Conservation (phyloP, 1,139 yeast genomes). For the Candida dubliniensis region DNA sequence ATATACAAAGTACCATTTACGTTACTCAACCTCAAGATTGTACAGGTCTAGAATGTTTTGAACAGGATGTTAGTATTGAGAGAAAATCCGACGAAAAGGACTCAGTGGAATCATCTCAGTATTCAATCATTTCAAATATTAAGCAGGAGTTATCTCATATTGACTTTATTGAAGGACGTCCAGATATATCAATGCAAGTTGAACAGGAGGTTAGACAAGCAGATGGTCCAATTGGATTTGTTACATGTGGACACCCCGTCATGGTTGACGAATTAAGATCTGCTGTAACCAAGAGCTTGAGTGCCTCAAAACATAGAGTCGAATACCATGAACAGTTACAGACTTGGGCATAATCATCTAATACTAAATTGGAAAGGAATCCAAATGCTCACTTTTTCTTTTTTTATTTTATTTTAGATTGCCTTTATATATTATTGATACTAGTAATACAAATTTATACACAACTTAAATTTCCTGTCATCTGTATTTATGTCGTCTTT, state of each 20-base stretch:
- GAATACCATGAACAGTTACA: too few relatives aligned
- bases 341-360: neutral
- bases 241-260: too few relatives aligned
- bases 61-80: conserved; percentile 4
- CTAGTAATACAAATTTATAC: neutral
- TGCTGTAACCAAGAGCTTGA: conserved; percentile 10
- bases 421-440: neutral
- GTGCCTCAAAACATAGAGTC: too few relatives aligned
- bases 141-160: conserved; percentile 27
- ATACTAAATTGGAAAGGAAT: too few relatives aligned
- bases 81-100: neutral
- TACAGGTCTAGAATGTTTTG: conserved; percentile 7
- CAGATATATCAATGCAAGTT: conserved; percentile 28
- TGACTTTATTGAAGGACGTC: conserved; percentile 33
- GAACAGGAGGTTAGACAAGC: conserved; percentile 19
- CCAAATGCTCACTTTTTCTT: too few relatives aligned
- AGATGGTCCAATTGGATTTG: too few relatives aligned
- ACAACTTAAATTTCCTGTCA: neutral
- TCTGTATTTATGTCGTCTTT: neutral
- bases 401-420: neutral
- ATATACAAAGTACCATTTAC: conserved; percentile 28
- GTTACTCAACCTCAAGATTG: conserved; percentile 42
- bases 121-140: conserved; percentile 11
- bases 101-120: conserved; percentile 3
- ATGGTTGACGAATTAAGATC: too few relatives aligned